phyloP scores from a whole-genome alignment of 441 rosid genomes.

The Brassica hybrid region DNA sequence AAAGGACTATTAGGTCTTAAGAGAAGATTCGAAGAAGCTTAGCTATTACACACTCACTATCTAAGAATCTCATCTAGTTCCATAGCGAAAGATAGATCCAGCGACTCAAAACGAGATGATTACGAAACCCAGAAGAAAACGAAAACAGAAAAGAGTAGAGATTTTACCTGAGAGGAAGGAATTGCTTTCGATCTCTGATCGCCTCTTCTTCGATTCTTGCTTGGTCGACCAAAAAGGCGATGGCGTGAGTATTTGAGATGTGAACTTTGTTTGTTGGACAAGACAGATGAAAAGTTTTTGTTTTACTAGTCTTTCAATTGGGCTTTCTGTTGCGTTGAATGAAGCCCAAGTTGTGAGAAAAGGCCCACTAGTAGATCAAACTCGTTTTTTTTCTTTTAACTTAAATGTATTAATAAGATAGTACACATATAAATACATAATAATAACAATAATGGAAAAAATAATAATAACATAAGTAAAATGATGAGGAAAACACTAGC shows the following conservation, averaged over 20 bases:
- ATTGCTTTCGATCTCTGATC: slow-evolving; percentile 1
- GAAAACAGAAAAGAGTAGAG: neutral
- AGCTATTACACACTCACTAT: neutral
- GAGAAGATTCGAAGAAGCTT: too few relatives aligned
- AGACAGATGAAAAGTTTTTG: neutral
- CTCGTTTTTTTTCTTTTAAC: too few relatives aligned
- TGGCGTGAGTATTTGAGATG: slow-evolving; percentile 6
- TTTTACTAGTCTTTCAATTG: neutral
- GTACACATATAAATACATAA: too few relatives aligned
- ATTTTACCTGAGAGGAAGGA: slow-evolving; percentile 18
- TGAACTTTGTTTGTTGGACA: slow-evolving; percentile 39
- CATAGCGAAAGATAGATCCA: neutral
- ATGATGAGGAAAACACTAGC: too few relatives aligned
- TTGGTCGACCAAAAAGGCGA: slow-evolving; percentile 15
- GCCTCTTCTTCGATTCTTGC: slow-evolving; percentile 13
- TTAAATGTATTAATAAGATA: too few relatives aligned
- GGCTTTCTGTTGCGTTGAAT: slow-evolving; percentile 4
- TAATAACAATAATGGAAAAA: too few relatives aligned
- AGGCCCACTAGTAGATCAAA: too few relatives aligned
- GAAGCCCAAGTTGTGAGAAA: neutral
- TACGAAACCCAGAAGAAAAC: neutral
- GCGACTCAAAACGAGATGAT: neutral
- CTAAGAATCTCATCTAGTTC: slow-evolving; percentile 8
- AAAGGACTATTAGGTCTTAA: neutral
- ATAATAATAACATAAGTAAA: too few relatives aligned